Percentiles rank a stretch among this genome's conserved stretches.
Evolutionary conservation across 441 rosid species (phyloP).

Genomic region (Bocquillonia castaneifolia): DNA sequence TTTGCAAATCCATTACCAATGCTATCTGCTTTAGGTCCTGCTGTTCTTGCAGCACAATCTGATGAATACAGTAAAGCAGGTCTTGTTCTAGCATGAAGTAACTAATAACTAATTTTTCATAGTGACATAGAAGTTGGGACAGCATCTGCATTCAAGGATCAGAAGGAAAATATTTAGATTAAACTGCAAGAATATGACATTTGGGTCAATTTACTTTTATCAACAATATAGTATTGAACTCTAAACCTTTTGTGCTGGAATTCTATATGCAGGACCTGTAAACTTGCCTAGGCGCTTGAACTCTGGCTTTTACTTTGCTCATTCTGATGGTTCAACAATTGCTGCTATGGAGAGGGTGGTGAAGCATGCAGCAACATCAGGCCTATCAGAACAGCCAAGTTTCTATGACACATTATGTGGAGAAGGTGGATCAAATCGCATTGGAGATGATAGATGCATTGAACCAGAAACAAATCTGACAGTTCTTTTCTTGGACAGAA

Average conservation of each 20-base stretch:
- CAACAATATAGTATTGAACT: background rate
- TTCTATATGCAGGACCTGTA: conserved; percentile 54
- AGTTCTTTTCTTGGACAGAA: conserved; percentile 68
- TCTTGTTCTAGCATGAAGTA: conserved; percentile 22
- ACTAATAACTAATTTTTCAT: background rate
- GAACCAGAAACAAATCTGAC: conserved; percentile 74
- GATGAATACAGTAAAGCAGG: conserved; percentile 83
- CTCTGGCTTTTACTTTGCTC: conserved; percentile 88
- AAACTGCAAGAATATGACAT: conserved; percentile 9
- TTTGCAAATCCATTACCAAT: conserved; percentile 68
- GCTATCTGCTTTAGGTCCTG: conserved; percentile 63
- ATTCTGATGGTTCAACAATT: conserved; percentile 53
- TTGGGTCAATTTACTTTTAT: background rate
- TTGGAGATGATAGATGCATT: conserved; percentile 53
- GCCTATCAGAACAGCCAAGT: conserved; percentile 89
- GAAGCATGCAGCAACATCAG: conserved; percentile 70
- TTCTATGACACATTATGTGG: conserved; percentile 89
- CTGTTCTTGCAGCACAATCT: conserved; percentile 74
- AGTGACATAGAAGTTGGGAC: conserved; percentile 10
- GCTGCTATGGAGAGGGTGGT: conserved; percentile 85
- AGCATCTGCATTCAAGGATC: background rate
- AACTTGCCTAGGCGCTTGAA: conserved; percentile 88
- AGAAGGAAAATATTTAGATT: background rate
- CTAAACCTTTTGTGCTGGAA: background rate
- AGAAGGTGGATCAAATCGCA: conserved; percentile 63